Evolutionary conservation across 2,329 filamentous ascomycete genomes (phyloP).

Genomic region (Neonectria neomacrospora): DNA sequence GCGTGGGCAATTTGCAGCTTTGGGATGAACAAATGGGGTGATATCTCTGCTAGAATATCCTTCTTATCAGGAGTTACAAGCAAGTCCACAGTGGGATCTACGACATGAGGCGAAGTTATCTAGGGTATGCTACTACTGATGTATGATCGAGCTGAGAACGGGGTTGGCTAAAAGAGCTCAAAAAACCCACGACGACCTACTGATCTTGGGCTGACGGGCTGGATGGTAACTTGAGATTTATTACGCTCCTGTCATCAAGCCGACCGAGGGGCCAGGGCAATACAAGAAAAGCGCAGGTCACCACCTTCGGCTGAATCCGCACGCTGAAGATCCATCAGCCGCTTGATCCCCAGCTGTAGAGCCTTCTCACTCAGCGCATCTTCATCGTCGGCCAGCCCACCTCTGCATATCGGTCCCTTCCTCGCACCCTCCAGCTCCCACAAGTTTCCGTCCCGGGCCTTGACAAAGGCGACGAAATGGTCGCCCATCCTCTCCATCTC

Average conservation of each 20-base stretch:
- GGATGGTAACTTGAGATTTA: no score
- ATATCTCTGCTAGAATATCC: background rate
- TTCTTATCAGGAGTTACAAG: no score
- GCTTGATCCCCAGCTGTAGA: slow-evolving; percentile 22
- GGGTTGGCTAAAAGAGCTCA: no score
- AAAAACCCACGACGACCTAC: no score
- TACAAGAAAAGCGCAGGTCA: slow-evolving; percentile 28
- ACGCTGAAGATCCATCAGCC: slow-evolving; percentile 19
- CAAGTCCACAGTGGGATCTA: no score
- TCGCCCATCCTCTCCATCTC: slow-evolving; percentile 5
- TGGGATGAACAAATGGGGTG: background rate
- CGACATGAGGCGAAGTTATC: no score
- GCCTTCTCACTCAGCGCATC: slow-evolving; percentile 26
- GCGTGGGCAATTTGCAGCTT: background rate
- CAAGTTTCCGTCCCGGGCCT: slow-evolving; percentile 22
- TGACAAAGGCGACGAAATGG: slow-evolving; percentile 31
- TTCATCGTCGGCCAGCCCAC: slow-evolving; percentile 17
- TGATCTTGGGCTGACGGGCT: no score
- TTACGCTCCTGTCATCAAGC: no score
- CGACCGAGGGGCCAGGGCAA: slow-evolving; percentile 21
- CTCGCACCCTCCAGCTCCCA: slow-evolving; percentile 31
- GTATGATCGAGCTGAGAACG: no score
- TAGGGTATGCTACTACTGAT: no score
- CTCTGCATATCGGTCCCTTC: slow-evolving; percentile 28
- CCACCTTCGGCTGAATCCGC: background rate